These are phyloP conservation scores for Fusarium haematococcum DNA, from an alignment of 2,329 filamentous ascomycete species.

Conservation along the genomic window DNA sequence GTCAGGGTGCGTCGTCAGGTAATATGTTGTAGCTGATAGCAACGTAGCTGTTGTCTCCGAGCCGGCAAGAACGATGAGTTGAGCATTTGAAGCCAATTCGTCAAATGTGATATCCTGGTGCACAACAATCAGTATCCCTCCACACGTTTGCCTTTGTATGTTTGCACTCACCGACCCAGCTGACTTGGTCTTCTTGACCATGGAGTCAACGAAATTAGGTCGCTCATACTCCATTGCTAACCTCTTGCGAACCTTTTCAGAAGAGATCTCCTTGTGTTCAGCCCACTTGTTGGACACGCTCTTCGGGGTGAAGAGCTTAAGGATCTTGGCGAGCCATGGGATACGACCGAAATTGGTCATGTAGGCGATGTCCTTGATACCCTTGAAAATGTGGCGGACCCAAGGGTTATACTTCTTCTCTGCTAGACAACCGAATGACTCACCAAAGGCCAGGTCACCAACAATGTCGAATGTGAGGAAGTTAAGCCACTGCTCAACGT, in stretches of 20 bases:
- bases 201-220: neutral
- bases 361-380: neutral
- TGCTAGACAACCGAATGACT: neutral
- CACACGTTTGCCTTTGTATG: no score
- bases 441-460: conserved; percentile 6
- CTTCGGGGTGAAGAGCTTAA: neutral
- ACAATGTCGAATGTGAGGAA: conserved; percentile 11
- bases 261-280: neutral
- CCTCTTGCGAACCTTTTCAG: neutral
- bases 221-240: neutral
- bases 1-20: conserved; percentile 42
- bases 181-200: neutral
- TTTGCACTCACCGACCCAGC: neutral
- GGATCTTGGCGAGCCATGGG: neutral
- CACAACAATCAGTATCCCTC: neutral
- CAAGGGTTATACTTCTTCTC: conserved; percentile 2
- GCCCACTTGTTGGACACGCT: neutral
- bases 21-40: conserved; percentile 44
- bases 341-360: neutral
- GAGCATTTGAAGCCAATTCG: neutral
- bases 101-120: neutral
- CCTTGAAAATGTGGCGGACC: conserved; percentile 1
- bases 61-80: conserved; percentile 45
- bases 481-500: conserved; percentile 6
- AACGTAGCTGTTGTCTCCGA: conserved; percentile 51